phyloP scores from a whole-genome alignment of 1,139 yeast genomes.

The Pichia sorboxylosa region DNA sequence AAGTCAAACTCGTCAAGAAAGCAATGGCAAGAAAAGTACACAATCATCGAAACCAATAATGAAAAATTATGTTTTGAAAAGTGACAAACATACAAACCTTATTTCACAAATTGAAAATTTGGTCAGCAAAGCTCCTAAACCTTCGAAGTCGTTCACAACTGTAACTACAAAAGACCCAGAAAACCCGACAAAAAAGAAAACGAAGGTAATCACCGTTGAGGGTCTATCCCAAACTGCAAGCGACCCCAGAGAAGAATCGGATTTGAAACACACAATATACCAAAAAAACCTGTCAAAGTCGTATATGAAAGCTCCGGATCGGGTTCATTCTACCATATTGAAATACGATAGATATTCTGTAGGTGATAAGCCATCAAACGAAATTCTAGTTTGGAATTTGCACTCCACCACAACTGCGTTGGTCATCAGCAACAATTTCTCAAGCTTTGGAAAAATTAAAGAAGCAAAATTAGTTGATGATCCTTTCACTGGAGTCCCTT shows the following conservation, averaged over 20 bases:
- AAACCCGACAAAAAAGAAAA: slow-evolving; percentile 1
- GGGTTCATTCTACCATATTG: slow-evolving; percentile 43
- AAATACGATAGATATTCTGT: slow-evolving; percentile 58
- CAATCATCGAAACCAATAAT: slow-evolving; percentile 4
- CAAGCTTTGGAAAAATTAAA: slow-evolving; percentile 47
- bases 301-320: slow-evolving; percentile 15
- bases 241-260: slow-evolving; percentile 33
- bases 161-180: slow-evolving; percentile 1
- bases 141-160: slow-evolving; percentile 9
- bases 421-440: slow-evolving; percentile 42
- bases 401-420: slow-evolving; percentile 36
- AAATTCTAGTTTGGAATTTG: slow-evolving; percentile 60
- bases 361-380: slow-evolving; percentile 65
- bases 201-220: slow-evolving; percentile 11
- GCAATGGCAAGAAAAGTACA: neutral
- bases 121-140: slow-evolving; percentile 22
- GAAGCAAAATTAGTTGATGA: slow-evolving; percentile 55
- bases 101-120: slow-evolving; percentile 2
- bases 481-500: slow-evolving; percentile 67
- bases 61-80: slow-evolving; percentile 1
- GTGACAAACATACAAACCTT: slow-evolving; percentile 4
- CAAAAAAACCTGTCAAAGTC: slow-evolving; percentile 14
- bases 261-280: slow-evolving; percentile 4
- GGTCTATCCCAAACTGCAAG: slow-evolving; percentile 11
- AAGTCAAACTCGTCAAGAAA: neutral